Evolutionary conservation across 371 early-diverging fungal species (phyloP), one percentile per base, ranked within the genome.

Genomic region (Mortierella sp.): DNA sequence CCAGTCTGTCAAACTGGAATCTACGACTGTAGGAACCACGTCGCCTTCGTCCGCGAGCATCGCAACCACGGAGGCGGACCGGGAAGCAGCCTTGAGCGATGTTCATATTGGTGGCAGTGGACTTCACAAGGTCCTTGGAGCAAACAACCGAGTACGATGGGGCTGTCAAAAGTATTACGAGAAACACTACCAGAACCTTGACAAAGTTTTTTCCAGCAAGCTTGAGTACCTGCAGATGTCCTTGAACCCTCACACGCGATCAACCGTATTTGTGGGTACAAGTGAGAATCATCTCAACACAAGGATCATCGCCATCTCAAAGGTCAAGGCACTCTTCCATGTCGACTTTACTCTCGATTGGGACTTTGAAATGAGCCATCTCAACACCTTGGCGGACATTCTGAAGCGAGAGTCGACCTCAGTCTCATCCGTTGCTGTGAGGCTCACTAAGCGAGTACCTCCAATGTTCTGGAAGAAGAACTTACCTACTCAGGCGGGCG

Each of bases 281-380:
- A 49, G 24, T 32, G 72, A 75, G 62, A 52, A 54, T 20, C 59
- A 62, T 0, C 72, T 80, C 52, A 66, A 62, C 39, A 49, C 66
- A 1, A 59, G 63, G 9, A 43, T 80, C 22, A 68, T 72, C 20
- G 57, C 62, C 1, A 43, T 65, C 35, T 68, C 66, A 59, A 71
- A 69, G 59, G 43, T 80, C 54, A 64, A 37, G 58, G 12, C 65
- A 0, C 68, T 80, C 68, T 65, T 72, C 40, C 64, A 58, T 40
- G 40, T 80, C 40, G 81, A 80, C 47, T n/a, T 80, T 35, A 72
- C 61, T 5, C 37, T 80, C 35, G 65, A 72, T 26, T 80, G 81
- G 81, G 66, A 58, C 30, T 68, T 75, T 61, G 51, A 63, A 5
- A 65, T 54, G 32, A 12, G n/a, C 14, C 65, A 72, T 8, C 60